Evolutionary conservation across 805 yeast species (phyloP).

Genomic region (Schizosaccharomyces lindneri): DNA sequence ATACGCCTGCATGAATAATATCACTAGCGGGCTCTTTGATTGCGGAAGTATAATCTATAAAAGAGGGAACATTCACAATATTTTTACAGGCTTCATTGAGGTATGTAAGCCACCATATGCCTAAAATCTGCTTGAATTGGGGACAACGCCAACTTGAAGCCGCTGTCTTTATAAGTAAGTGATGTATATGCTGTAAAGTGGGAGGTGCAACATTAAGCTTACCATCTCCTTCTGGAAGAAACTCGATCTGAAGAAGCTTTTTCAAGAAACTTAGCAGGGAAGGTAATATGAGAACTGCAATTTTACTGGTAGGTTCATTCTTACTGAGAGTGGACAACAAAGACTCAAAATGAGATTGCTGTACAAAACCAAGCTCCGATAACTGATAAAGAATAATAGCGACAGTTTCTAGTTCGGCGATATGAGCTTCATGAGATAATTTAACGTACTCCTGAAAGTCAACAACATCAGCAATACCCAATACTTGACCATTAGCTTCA

Average conservation of each 20-base stretch:
- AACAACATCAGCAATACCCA: not conserved
- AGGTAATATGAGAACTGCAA: not conserved
- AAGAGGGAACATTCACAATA: not conserved
- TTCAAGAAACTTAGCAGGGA: not conserved
- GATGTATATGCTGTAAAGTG: not conserved
- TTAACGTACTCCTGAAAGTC: not conserved
- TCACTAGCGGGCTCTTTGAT: not conserved
- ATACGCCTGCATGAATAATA: not conserved
- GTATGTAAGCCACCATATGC: not conserved
- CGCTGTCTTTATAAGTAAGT: not conserved
- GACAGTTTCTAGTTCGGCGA: not conserved
- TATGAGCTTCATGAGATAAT: not conserved
- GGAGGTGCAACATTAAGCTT: not conserved
- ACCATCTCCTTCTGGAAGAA: not conserved
- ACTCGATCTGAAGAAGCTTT: not conserved
- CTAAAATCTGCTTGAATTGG: not conserved
- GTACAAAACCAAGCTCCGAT: not conserved
- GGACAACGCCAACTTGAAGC: not conserved
- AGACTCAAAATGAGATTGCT: not conserved
- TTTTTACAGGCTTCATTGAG: not conserved
- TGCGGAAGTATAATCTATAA: not conserved
- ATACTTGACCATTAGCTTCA: not conserved
- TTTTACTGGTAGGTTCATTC: not conserved
- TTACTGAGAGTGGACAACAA: not conserved
- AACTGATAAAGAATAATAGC: not conserved